Evolutionary conservation across 192 early-diverging fungal genomes (phyloP).

Genomic region (Radiomyces spectabilis): DNA sequence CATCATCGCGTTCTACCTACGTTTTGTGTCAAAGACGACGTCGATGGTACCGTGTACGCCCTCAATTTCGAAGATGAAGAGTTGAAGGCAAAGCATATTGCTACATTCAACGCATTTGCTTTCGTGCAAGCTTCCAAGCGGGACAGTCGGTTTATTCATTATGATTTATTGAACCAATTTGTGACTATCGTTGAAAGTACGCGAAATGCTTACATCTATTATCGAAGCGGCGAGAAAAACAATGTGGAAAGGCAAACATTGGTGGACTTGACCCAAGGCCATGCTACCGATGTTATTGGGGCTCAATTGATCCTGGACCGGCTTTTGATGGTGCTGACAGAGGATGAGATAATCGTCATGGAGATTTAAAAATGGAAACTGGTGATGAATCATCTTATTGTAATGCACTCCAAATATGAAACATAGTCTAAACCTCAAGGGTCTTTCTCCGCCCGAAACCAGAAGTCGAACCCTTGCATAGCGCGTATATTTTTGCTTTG

Average conservation of each 20-base stretch:
- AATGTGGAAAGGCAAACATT: slow-evolving; percentile 32
- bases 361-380: too few relatives aligned
- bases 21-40: slow-evolving; percentile 56
- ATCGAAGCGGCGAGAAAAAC: slow-evolving; percentile 22
- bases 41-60: slow-evolving; percentile 62
- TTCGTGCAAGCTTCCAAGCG: slow-evolving; percentile 73
- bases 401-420: too few relatives aligned
- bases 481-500: too few relatives aligned
- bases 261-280: slow-evolving; percentile 36
- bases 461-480: too few relatives aligned
- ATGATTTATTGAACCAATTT: slow-evolving; percentile 43
- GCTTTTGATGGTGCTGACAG: slow-evolving; percentile 33
- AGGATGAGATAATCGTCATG: slow-evolving; percentile 11
- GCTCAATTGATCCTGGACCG: slow-evolving; percentile 33
- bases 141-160: slow-evolving; percentile 53
- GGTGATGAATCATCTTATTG: too few relatives aligned
- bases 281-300: slow-evolving; percentile 38
- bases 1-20: slow-evolving; percentile 25
- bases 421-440: too few relatives aligned
- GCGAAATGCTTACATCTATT: slow-evolving; percentile 45
- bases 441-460: too few relatives aligned
- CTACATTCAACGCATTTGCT: slow-evolving; percentile 60
- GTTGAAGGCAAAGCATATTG: slow-evolving; percentile 34
- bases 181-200: slow-evolving; percentile 41
- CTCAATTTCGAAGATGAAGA: slow-evolving; percentile 20